Base-by-base conservation (phyloP, 805 yeast genomes). In the Kazachstania viticola region DNA sequence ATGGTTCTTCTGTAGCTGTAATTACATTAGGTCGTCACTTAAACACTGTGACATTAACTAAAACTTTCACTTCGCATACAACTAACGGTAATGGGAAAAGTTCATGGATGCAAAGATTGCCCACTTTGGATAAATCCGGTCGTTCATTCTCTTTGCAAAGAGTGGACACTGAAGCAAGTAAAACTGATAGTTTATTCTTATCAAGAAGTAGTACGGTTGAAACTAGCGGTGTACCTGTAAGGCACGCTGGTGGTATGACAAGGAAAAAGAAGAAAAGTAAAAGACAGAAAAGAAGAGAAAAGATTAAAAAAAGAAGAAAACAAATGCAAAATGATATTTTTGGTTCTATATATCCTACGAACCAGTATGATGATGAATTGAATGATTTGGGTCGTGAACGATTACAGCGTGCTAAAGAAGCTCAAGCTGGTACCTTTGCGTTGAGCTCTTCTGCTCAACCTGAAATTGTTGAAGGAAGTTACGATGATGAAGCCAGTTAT, bases 21-120 rank as follows among this genome's bases (percentile, higher is more conserved):
- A 54, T 69, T 39, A 70, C 83, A 4, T 60, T 79, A 15, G 97
- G 98, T 30, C 80, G 77, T 48, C 79, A 88, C 36, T 68, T 88
- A 54, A 85, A 87, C 61, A 79, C 94, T 32, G 81, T 91, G 77
- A 83, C 95, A 2, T 73, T 88, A 46, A 81, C 95, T 1, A 81
- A 87, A 79, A 73, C 96, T 0, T 79, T 83, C 51, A 84, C 95
- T 14, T 74, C 81, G 15, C 68, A 66, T 17, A 71, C 73, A 17
- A 73, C 73, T 17, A 73, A 71, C 16, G 77, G 75, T 37, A 56
- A 62, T 53, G 58, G 65, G 25, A 62, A 68, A 42, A 65, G 77
- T 6, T 64, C 79, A 18, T 81, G 96, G 95, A 73, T 87, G 63
- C 69, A 75, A 33, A 75, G 95, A 55, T 67, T 88, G 44, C 95